Conservation (phyloP, 1,284 basidiomycete genomes). For the Polyporus tsugae region DNA sequence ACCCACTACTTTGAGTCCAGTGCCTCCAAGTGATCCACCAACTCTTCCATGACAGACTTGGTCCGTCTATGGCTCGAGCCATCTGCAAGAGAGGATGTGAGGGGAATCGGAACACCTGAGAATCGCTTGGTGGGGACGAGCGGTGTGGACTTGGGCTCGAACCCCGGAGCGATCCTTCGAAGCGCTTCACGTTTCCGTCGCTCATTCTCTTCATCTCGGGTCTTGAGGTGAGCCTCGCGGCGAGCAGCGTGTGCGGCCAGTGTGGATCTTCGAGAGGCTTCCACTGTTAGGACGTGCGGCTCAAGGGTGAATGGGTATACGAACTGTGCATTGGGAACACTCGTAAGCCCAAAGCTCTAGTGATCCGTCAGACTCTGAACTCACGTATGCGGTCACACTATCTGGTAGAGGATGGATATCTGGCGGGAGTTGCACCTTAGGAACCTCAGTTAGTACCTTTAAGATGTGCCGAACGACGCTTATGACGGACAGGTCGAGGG, state of each 20-base stretch:
- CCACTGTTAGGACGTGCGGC: constrained; percentile 79
- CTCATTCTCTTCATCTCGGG: constrained; percentile 82
- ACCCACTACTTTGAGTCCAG: constrained; percentile 51
- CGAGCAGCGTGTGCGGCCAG: constrained; percentile 70
- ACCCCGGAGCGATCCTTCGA: constrained; percentile 77
- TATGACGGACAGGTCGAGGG: constrained; percentile 71
- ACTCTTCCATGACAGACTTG: constrained; percentile 80
- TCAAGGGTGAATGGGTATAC: constrained; percentile 95
- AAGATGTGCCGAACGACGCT: neutral
- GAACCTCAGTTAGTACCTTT: neutral
- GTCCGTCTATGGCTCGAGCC: constrained; percentile 34
- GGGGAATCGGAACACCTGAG: constrained; percentile 28
- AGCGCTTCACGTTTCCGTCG: constrained; percentile 79
- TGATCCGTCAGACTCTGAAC: constrained; percentile 37
- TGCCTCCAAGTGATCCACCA: constrained; percentile 80
- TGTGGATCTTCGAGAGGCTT: constrained; percentile 72
- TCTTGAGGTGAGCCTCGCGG: constrained; percentile 72
- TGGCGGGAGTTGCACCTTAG: constrained; percentile 81
- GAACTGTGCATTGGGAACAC: constrained; percentile 61
- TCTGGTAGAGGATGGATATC: constrained; percentile 94
- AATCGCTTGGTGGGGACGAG: constrained; percentile 58
- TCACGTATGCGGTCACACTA: constrained; percentile 86
- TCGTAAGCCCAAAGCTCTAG: neutral
- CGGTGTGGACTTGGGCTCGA: constrained; percentile 64
- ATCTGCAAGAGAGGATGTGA: constrained; percentile 10